phyloP scores from a whole-genome alignment of 331 rosid species.

The Rhamnella rubrinervis region DNA sequence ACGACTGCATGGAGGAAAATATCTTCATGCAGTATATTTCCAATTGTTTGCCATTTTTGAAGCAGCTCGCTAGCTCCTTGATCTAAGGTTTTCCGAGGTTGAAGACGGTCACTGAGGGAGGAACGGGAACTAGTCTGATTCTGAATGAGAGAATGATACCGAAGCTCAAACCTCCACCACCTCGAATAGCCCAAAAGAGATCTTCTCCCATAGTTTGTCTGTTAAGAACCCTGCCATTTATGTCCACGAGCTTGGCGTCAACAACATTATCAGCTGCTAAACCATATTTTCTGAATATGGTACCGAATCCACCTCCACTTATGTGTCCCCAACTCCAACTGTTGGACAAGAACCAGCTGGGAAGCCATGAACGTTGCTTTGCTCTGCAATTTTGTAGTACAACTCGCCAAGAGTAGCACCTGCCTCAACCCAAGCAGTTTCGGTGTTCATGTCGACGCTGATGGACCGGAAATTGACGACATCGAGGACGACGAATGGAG shows the following conservation, averaged over 20 bases:
- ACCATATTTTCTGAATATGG: conserved; percentile 26
- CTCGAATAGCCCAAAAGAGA: conserved; percentile 36
- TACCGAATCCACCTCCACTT: conserved; percentile 39
- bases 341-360: conserved; percentile 33
- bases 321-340: conserved; percentile 36
- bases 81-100: conserved; percentile 8
- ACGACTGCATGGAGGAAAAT: conserved; percentile 13
- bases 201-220: conserved; percentile 37
- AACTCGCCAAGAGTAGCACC: conserved; percentile 35
- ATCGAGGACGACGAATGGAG: conserved; percentile 28
- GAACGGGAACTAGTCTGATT: neutral
- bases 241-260: conserved; percentile 28
- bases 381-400: conserved; percentile 20
- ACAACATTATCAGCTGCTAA: conserved; percentile 33
- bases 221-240: conserved; percentile 16
- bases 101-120: neutral
- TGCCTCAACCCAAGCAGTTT: conserved; percentile 22
- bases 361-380: conserved; percentile 23
- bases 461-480: conserved; percentile 21
- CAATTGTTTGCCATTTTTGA: conserved; percentile 25
- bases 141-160: conserved; percentile 8
- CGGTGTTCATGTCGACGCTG: conserved; percentile 1
- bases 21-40: conserved; percentile 6
- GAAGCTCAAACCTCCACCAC: conserved; percentile 14
- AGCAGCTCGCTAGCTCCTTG: conserved; percentile 11